Evolutionary conservation across 2,329 filamentous ascomycete genomes (phyloP), one percentile per base, ranked within the genome.

Genomic region (Stachybotrys echinatus): DNA sequence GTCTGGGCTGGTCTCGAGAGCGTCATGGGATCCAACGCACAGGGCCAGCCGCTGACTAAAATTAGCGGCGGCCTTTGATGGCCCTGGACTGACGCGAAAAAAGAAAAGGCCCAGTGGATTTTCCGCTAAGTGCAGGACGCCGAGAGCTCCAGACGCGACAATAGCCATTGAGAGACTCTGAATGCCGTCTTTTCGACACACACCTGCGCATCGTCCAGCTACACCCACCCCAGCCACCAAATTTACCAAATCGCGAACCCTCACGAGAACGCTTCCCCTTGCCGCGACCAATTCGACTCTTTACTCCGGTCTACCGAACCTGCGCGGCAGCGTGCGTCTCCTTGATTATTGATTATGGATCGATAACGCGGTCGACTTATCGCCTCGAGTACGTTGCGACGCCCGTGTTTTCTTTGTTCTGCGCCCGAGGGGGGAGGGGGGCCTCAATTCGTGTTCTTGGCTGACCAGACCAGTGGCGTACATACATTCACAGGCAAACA

Each of bases 351-450:
- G 59, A 59, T 51, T 65, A 69, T 68, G 66, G 62, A 60, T 56
- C 61, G 61, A 66, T 68, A 63, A 67, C 58, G 56, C 55, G 53
- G 49, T 50, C 48, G 54, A 53, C 59, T 51, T 50, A 52, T 55
- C 55, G 58, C 60, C 64, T 59, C 65, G 42, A 61, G 60, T 56
- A 54, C 51, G 58, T 52, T 52, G 53, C n/a, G n/a, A n/a, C n/a
- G n/a, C n/a, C n/a, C n/a, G n/a, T 47, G 40, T 52, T 54, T 58
- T 37, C 23, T 21, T 45, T 21, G 22, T 44, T 19, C 44, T 46
- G 2, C 10, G 10, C 17, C n/a, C 27, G 23, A n/a, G n/a, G 12
- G 5, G 19, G 4, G n/a, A n/a, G n/a, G n/a, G n/a, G n/a, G n/a
- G n/a, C n/a, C n/a, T n/a, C n/a, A n/a, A n/a, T 8, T 7, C 40